phyloP scores from a whole-genome alignment of 495 filamentous ascomycete genomes.

The Podospora comata region DNA sequence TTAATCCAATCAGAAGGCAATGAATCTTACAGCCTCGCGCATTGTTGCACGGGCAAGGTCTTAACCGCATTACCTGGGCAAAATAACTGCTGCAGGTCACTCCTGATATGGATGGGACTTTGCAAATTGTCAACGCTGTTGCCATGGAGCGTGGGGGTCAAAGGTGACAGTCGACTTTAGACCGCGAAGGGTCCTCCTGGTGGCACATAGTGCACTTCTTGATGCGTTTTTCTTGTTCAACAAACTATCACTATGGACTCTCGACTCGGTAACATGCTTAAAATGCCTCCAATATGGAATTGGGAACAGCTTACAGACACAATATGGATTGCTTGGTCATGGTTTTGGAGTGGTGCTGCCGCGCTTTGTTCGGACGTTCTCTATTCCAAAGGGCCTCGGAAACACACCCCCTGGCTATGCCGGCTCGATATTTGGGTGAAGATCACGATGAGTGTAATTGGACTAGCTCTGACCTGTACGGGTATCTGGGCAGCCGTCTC shows the following conservation, averaged over 20 bases:
- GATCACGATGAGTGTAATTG: constrained; percentile 4
- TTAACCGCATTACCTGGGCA: background rate
- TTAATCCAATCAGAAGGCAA: background rate
- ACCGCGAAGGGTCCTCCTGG: background rate
- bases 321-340: background rate
- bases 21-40: background rate
- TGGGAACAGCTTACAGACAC: background rate
- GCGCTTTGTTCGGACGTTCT: background rate
- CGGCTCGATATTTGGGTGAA: background rate
- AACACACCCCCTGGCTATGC: background rate
- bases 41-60: background rate
- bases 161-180: background rate
- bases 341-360: background rate
- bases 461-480: constrained; percentile 12
- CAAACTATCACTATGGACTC: background rate
- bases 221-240: background rate
- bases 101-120: background rate
- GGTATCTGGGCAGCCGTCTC: constrained; percentile 7
- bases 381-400: background rate
- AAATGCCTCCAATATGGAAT: background rate
- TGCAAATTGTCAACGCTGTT: background rate
- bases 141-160: background rate
- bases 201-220: background rate
- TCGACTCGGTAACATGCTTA: background rate
- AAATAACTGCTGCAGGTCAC: background rate